Conservation (phyloP, 306 rosid genomes). For the Lagenaria siceraria region DNA sequence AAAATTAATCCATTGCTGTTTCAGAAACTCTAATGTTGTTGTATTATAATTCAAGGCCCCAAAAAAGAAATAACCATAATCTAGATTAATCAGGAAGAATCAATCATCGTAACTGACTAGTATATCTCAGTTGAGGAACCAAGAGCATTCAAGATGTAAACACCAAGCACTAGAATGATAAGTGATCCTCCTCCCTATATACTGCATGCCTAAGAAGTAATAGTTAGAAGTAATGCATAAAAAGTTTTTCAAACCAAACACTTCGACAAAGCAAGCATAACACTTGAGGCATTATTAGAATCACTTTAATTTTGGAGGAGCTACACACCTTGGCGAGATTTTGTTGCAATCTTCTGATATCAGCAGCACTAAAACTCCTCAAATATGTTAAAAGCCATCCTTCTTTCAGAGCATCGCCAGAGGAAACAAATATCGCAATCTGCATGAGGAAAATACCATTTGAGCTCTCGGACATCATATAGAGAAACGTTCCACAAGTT, state of each 20-base stretch:
- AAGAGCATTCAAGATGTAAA: not conserved
- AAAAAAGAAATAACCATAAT: not conserved
- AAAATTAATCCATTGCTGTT: not conserved
- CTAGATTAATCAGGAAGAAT: not conserved
- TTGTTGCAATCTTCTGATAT: conserved; percentile 49
- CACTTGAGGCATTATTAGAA: not conserved
- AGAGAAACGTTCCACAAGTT: not conserved
- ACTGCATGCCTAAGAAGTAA: not conserved
- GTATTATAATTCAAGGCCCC: not conserved
- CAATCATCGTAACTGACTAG: not conserved
- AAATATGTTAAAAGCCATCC: conserved; percentile 72
- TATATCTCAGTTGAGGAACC: not conserved
- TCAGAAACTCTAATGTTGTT: not conserved
- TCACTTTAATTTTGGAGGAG: not conserved
- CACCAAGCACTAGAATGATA: not conserved
- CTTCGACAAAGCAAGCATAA: not conserved
- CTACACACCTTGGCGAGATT: conserved; percentile 71
- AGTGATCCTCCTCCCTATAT: not conserved
- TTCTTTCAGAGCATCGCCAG: conserved; percentile 52
- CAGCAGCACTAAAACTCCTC: conserved; percentile 34
- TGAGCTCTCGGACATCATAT: not conserved
- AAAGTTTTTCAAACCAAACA: not conserved
- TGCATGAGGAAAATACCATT: conserved; percentile 17
- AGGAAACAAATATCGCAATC: conserved; percentile 62
- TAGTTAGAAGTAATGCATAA: not conserved